Percentiles rank a stretch among this genome's conserved stretches.
Evolutionary conservation across 192 early-diverging fungal genomes (phyloP).

Genomic region (Entrophospora sp.): DNA sequence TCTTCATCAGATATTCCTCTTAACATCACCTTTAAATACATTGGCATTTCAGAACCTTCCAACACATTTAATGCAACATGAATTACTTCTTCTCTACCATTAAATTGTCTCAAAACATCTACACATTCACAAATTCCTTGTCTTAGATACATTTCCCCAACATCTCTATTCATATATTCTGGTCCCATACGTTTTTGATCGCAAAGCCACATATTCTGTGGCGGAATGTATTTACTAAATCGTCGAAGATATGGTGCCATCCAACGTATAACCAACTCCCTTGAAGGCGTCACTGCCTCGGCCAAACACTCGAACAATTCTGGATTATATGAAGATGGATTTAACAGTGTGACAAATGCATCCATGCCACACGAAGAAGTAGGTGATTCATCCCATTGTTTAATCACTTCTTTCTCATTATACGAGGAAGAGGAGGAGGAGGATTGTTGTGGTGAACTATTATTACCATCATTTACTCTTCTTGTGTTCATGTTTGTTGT

Average conservation of each 20-base stretch:
- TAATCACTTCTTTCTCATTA: not conserved
- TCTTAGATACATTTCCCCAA: slow-evolving; percentile 17
- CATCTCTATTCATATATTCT: slow-evolving; percentile 22
- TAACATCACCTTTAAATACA: slow-evolving; percentile 22
- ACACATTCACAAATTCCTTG: slow-evolving; percentile 20
- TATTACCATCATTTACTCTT: too few relatives aligned
- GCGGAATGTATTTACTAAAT: slow-evolving; percentile 20
- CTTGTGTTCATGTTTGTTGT: not conserved
- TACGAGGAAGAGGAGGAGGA: too few relatives aligned
- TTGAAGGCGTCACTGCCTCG: slow-evolving; percentile 15
- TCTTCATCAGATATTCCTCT: slow-evolving; percentile 22
- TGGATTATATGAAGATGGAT: slow-evolving; percentile 13
- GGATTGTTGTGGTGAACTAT: not conserved
- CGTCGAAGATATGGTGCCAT: slow-evolving; percentile 17
- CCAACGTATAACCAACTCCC: slow-evolving; percentile 18
- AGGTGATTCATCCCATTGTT: slow-evolving; percentile 15
- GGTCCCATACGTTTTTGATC: slow-evolving; percentile 20
- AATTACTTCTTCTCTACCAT: slow-evolving; percentile 19
- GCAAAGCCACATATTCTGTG: slow-evolving; percentile 20
- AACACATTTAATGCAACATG: slow-evolving; percentile 14
- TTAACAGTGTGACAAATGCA: slow-evolving; percentile 18
- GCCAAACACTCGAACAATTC: slow-evolving; percentile 18
- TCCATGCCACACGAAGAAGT: slow-evolving; percentile 20
- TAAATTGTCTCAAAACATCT: slow-evolving; percentile 20
- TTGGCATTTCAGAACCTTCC: slow-evolving; percentile 14